Base-by-base conservation (phyloP, 768 basidiomycete genomes). In the Infundibulicybe gibba region DNA sequence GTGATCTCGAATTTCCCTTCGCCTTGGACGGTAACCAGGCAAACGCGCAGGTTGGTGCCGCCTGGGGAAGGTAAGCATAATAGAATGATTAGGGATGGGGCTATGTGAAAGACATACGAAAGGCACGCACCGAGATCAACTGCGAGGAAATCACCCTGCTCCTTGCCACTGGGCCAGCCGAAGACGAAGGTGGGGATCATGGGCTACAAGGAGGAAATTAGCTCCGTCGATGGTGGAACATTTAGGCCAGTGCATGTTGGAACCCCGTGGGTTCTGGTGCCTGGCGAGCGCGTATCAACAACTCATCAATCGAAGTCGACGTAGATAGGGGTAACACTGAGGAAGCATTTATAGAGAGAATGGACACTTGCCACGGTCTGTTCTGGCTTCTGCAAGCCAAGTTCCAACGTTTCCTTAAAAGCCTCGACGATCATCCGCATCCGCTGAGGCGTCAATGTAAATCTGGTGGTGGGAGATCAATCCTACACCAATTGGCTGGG, bases 101-200 rank as follows among this genome's bases (percentile, higher is more conserved):
- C 32, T 48, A n/a, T n/a, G n/a, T n/a, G 8, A 3, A 21, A 49
- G 32, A 16, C 41, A 12, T 9, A 16, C 34, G 25, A 38, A 30
- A 38, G 6, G 40, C 40, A 70, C 82, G 59, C 55, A 87, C 89
- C 90, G 32, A 93, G 84, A 65, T 93, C 90, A 30, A 99, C 70
- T 6, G 97, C 93, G 32, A 98, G 83, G 65, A 76, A 97, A 45
- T 94, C 87, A 10, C 97, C 95, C 11, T 72, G 76, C 71, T 99
- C 97, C 49, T 87, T 67, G 3, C 94, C 92, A 9, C 84, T 81
- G 5, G 97, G 97, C 87, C 92, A 98, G 20, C 87, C 89, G 56
- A 98, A 97, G 41, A 98, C 97, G 64, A 74, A 99, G 0, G 97
- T 94, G 3, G 97, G 97, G 44, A 98, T 91, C 97, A 94, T 92